phyloP scores from a whole-genome alignment of 2,329 filamentous ascomycete species.

The Ophiognomonia clavigignenti-juglandacearum region DNA sequence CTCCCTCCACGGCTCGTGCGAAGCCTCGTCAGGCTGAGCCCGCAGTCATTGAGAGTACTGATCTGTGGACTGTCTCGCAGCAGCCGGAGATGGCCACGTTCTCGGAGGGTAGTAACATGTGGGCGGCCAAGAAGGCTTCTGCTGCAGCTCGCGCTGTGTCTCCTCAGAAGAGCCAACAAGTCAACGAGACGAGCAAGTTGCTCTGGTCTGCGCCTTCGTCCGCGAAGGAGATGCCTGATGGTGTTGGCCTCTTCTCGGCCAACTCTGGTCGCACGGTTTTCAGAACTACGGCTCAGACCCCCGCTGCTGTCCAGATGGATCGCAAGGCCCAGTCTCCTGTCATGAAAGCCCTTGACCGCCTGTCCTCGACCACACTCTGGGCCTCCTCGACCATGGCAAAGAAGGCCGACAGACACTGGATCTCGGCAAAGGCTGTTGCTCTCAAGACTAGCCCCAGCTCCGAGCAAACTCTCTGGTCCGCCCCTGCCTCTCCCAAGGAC shows the following conservation, averaged over 20 bases:
- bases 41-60: constrained; percentile 11
- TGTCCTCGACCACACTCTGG: constrained; percentile 25
- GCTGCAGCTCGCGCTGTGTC: background rate
- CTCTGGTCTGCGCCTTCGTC: constrained; percentile 18
- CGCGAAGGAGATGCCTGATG: constrained; percentile 2
- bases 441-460: background rate
- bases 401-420: constrained; percentile 14
- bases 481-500: constrained; percentile 9
- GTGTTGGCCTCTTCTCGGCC: constrained; percentile 24
- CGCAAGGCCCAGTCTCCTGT: constrained; percentile 23
- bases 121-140: constrained; percentile 1
- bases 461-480: constrained; percentile 26
- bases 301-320: constrained; percentile 27
- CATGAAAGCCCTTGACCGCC: constrained; percentile 21
- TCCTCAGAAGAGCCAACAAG: background rate
- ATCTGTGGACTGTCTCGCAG: constrained; percentile 19
- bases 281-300: constrained; percentile 25
- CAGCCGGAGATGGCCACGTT: too few relatives aligned
- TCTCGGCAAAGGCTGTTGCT: constrained; percentile 17
- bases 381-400: constrained; percentile 5
- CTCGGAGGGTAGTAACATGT: background rate
- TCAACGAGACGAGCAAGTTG: background rate
- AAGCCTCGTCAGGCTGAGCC: constrained; percentile 15
- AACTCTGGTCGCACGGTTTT: constrained; percentile 20
- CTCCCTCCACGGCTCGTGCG: constrained; percentile 9